Evolutionary conservation across 75 land plant species (phyloP), one percentile per base, ranked within the genome.

Genomic region (Selaginella tamariscina): DNA sequence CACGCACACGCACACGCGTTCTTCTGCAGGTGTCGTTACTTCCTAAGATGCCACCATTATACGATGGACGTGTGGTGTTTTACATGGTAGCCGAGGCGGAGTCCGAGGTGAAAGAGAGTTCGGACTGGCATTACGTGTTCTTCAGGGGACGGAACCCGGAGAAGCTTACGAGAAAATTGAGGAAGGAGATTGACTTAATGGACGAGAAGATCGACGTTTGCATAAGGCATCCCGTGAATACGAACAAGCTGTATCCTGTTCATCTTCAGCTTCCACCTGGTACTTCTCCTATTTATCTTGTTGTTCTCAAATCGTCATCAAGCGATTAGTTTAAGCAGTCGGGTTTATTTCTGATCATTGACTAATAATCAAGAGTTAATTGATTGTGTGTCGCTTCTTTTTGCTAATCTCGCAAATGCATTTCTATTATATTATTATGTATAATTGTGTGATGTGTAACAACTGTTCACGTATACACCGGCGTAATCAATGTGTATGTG

Each of bases 231-330:
- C 62, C 62, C 8, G 23, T 23, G 8, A 39, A 39, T 15, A 59
- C 18, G 5, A 21, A 9, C 62, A 59, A 59, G 62, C 62, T 59
- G 8, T 59, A 59, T 59, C 62, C 62, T 5, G n/a, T 59, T 23
- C 21, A 59, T 5, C 21, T 59, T 5, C 18, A 59, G 26, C 26
- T 59, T 9, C 62, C 62, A 8, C 62, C 62, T 8, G 62, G 62
- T 27, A 59, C 21, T n/a, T 59, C 62, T 59, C 62, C 62, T 23
- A 59, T 59, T 27, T 59, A 59, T 27, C 27, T 59, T 5, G 62
- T 59, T 59, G 62, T 59, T 59, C 27, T 59, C 62, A 59, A 59
- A n/a, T 21, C 21, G 26, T 59, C 62, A 23, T 59, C 62, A n/a
- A n/a, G n/a, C n/a, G n/a, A n/a, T n/a, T n/a, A n/a, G n/a, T n/a